Evolutionary conservation across 108 stramenopile species (phyloP), one percentile per base, ranked within the genome.

Genomic region (Pelagomonas calceolata): DNA sequence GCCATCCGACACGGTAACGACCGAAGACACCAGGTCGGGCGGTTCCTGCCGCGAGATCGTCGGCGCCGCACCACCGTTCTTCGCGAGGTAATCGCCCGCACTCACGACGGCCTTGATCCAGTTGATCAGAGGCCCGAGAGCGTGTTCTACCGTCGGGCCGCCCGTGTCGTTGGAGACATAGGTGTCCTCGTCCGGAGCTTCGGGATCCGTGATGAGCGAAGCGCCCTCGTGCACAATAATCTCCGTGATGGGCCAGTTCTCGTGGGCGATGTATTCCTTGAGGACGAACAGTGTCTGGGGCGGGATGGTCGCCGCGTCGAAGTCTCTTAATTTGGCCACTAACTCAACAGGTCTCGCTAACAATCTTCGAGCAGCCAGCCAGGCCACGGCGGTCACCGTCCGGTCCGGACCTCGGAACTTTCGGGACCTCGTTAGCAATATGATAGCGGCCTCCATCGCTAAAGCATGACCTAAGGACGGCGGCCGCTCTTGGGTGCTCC

Each of bases 1-100:
- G 70, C 63, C 70, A 64, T 71, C 70, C 7, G 64, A 60, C 34
- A 71, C 36, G 34, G 63, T 71, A 64, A 71, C 31, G 70, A 64
- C 34, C 64, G 63, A 17, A 10, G 30, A 31, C 46, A 71, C 51
- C 26, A 71, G 63, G 70, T 71, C 60, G 12, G 64, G 35, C 35
- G 70, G 70, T 35, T 71, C 64, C 70, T 64, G 63, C 64, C 70
- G 37, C 7, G 63, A 37, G 9, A 71, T 18, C 10, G 37, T 12
- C 3, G 63, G 34, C n/a, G 70, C 63, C 63, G 9, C 9, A 1
- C 70, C 70, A 4, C 70, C 70, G 36, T 39, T 9, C 34, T 34
- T 39, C 70, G 34, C 32, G 26, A 71, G 63, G 46, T 35, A 35
- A 14, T 60, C 70, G 17, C 63, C 70, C 21, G 29, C 63, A 7